A percentile compares a stretch with the other conserved stretches of the same genome.
These are phyloP conservation scores for Citeromyces nyonsensis DNA, from an alignment of 805 yeast species.

Conservation along the genomic window DNA sequence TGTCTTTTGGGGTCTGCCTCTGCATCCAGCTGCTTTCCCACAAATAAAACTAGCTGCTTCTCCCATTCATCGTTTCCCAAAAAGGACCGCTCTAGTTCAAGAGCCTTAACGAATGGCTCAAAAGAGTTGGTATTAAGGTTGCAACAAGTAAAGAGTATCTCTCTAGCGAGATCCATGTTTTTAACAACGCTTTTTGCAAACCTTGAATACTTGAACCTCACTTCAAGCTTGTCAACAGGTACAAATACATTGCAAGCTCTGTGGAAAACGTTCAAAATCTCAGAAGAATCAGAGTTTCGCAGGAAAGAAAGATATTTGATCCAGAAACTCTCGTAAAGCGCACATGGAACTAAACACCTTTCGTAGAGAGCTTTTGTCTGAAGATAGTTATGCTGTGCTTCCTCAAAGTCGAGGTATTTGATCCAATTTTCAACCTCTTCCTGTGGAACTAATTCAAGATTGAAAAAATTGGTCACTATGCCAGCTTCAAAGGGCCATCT, in stretches of 20 bases:
- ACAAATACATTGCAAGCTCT: slow-evolving; percentile 29
- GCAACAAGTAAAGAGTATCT: slow-evolving; percentile 5
- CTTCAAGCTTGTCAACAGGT: slow-evolving; percentile 9
- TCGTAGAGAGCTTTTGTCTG: slow-evolving; percentile 41
- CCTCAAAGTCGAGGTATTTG: slow-evolving; percentile 39
- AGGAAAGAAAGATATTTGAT: slow-evolving; percentile 43
- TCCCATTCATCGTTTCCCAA: too few species aligned
- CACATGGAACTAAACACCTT: slow-evolving; percentile 58
- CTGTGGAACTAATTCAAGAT: slow-evolving; percentile 24
- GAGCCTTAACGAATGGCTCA: too few species aligned
- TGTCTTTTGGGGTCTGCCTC: too few species aligned
- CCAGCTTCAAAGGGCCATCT: slow-evolving; percentile 65
- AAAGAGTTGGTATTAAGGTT: not conserved
- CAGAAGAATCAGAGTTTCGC: slow-evolving; percentile 12
- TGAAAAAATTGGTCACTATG: slow-evolving; percentile 42
- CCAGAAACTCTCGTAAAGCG: slow-evolving; percentile 53
- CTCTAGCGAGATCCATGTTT: slow-evolving; percentile 8
- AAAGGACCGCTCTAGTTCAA: too few species aligned
- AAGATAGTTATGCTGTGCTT: slow-evolving; percentile 9
- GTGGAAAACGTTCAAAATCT: slow-evolving; percentile 22
- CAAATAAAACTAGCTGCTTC: too few species aligned
- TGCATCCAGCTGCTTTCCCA: too few species aligned
- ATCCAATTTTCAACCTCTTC: slow-evolving; percentile 42
- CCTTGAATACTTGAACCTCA: slow-evolving; percentile 14
- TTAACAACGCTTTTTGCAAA: slow-evolving; percentile 1